Conservation (phyloP, 2,329 filamentous ascomycete genomes). For the Periglandula ipomoeae region DNA sequence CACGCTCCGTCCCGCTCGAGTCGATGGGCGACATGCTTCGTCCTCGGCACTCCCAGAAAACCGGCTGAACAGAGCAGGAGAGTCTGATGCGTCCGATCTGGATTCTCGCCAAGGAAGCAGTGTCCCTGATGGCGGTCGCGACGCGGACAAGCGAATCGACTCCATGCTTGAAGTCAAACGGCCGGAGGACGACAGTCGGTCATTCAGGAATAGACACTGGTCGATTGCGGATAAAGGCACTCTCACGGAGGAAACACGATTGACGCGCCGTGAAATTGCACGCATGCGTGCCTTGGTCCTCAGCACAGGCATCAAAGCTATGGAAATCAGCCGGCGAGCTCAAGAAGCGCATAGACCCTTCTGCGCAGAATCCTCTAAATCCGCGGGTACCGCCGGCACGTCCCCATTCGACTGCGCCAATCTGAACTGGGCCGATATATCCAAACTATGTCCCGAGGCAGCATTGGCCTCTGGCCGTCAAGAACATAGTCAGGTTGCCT, state of each 20-base stretch:
- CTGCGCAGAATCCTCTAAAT: slow-evolving; percentile 11
- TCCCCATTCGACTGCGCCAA: slow-evolving; percentile 12
- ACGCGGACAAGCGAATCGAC: slow-evolving; percentile 27
- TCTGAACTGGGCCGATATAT: slow-evolving; percentile 34
- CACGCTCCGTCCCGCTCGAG: slow-evolving; percentile 37
- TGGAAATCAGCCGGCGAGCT: slow-evolving; percentile 63
- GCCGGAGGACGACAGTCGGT: slow-evolving; percentile 14
- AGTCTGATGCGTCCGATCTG: slow-evolving; percentile 29
- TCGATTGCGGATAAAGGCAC: slow-evolving; percentile 37
- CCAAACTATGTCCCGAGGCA: slow-evolving; percentile 29
- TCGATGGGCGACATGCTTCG: slow-evolving; percentile 35
- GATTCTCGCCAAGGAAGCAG: slow-evolving; percentile 25
- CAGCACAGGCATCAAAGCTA: slow-evolving; percentile 82
- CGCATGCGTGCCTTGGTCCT: slow-evolving; percentile 70
- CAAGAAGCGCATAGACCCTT: slow-evolving; percentile 35
- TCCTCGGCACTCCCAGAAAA: slow-evolving; percentile 23
- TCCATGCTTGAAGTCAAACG: slow-evolving; percentile 20
- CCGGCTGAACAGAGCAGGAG: slow-evolving; percentile 12
- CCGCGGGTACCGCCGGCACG: slow-evolving; percentile 14
- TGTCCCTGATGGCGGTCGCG: slow-evolving; percentile 18
- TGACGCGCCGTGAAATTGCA: slow-evolving; percentile 66
- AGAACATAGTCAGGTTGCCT: slow-evolving; percentile 20
- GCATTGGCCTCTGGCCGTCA: slow-evolving; percentile 21
- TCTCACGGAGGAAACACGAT: slow-evolving; percentile 23
- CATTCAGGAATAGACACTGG: slow-evolving; percentile 34